phyloP scores from a whole-genome alignment of 768 basidiomycete species.

The Mycena haematopus region DNA sequence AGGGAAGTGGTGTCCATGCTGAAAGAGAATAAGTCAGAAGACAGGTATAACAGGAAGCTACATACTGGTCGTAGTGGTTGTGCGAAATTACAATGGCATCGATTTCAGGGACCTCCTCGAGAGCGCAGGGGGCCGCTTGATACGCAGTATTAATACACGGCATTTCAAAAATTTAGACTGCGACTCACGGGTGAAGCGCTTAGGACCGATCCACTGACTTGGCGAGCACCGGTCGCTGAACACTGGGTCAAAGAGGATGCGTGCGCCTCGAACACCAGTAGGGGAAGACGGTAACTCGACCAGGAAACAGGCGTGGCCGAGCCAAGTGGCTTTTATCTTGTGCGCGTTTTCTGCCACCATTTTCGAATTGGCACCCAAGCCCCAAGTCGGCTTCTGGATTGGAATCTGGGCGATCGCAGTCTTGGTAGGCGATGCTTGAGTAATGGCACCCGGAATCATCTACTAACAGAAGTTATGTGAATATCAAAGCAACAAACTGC shows the following conservation, averaged over 20 bases:
- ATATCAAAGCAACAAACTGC: too few relatives aligned
- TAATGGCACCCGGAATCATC: slow-evolving; percentile 2
- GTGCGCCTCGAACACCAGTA: slow-evolving; percentile 43
- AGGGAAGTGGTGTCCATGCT: slow-evolving; percentile 56
- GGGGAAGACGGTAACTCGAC: slow-evolving; percentile 52
- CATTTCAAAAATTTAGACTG: slow-evolving; percentile 11
- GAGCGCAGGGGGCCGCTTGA: slow-evolving; percentile 54
- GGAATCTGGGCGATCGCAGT: slow-evolving; percentile 34
- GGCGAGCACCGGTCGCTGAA: slow-evolving; percentile 62
- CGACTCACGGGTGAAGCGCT: slow-evolving; percentile 52
- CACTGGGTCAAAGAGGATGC: slow-evolving; percentile 60
- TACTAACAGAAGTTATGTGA: background rate
- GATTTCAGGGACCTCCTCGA: slow-evolving; percentile 64
- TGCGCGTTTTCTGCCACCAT: slow-evolving; percentile 35
- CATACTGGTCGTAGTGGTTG: slow-evolving; percentile 61
- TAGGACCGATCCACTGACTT: slow-evolving; percentile 50
- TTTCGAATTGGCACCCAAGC: slow-evolving; percentile 34
- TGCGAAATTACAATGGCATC: slow-evolving; percentile 71
- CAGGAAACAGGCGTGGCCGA: slow-evolving; percentile 62
- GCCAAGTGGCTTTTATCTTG: slow-evolving; percentile 58
- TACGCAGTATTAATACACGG: background rate
- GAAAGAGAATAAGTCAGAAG: background rate
- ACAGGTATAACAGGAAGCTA: background rate
- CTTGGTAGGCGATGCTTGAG: slow-evolving; percentile 14
- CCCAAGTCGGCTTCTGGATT: slow-evolving; percentile 48